Conservation (phyloP, 257 asterid genomes). For the Cynanchum wilfordii region DNA sequence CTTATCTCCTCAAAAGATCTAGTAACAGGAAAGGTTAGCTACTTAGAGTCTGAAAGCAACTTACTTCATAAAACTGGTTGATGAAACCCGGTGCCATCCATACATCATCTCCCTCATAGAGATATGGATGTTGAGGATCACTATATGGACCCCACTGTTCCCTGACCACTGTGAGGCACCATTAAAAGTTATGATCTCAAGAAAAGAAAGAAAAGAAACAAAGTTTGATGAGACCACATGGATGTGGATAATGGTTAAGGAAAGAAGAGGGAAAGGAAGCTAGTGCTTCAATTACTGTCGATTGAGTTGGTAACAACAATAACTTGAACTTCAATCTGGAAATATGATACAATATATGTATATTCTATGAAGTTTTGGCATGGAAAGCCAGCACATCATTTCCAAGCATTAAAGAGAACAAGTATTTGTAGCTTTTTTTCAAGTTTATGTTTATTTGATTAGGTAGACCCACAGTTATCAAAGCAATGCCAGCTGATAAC, state of each 20-base stretch:
- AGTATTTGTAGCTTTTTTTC: not conserved
- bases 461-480: not conserved
- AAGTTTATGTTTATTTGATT: not conserved
- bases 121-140: conserved; percentile 96
- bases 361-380: not conserved
- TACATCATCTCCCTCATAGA: conserved; percentile 94
- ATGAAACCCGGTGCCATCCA: conserved; percentile 99
- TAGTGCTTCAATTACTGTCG: not conserved
- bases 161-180: conserved; percentile 66
- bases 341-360: not conserved
- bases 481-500: not conserved
- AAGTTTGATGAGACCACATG: not conserved
- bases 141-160: conserved; percentile 85
- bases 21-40: not conserved
- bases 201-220: not conserved
- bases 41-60: conserved; percentile 4
- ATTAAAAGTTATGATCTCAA: conserved; percentile 2
- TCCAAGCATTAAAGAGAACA: not conserved
- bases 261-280: not conserved
- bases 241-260: not conserved
- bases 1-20: not conserved
- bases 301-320: not conserved
- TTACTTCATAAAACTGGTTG: conserved; percentile 92
- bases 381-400: not conserved
- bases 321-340: not conserved